These are phyloP conservation scores for Trichoderma endophyticum DNA, from an alignment of 2,329 filamentous ascomycete genomes.

Conservation along the genomic window DNA sequence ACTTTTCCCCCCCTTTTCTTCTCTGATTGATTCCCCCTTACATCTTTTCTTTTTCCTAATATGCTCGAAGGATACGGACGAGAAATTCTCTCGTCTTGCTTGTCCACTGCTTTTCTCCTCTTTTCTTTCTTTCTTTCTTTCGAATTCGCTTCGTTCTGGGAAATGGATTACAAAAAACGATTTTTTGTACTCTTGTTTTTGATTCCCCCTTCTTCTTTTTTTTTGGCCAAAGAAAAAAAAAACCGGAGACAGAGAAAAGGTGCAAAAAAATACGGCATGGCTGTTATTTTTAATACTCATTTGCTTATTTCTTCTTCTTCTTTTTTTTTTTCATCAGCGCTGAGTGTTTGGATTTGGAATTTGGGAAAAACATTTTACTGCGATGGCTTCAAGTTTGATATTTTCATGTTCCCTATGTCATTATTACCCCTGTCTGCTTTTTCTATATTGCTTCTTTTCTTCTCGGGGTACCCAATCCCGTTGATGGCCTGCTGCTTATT, in stretches of 20 bases:
- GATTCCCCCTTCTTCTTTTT: background rate
- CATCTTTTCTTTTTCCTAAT: background rate
- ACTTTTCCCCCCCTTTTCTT: background rate
- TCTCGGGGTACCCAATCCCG: background rate
- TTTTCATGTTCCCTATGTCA: background rate
- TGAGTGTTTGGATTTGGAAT: slow-evolving; percentile 1
- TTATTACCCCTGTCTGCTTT: background rate
- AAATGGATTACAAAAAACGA: background rate
- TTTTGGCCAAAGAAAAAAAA: background rate
- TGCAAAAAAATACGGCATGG: background rate
- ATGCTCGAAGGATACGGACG: background rate
- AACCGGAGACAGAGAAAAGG: background rate
- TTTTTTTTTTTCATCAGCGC: background rate
- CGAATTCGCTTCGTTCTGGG: background rate
- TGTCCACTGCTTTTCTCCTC: background rate
- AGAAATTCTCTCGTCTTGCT: background rate
- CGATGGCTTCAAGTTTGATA: slow-evolving; percentile 5
- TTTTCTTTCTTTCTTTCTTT: background rate
- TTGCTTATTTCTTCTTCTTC: background rate
- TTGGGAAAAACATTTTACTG: background rate
- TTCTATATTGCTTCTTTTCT: background rate
- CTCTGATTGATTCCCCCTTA: slow-evolving; percentile 2
- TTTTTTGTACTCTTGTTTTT: background rate
- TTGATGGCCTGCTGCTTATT: background rate
- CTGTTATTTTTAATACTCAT: background rate